Evolutionary conservation across 495 filamentous ascomycete genomes (phyloP).

Genomic region (Cercophora sp.): DNA sequence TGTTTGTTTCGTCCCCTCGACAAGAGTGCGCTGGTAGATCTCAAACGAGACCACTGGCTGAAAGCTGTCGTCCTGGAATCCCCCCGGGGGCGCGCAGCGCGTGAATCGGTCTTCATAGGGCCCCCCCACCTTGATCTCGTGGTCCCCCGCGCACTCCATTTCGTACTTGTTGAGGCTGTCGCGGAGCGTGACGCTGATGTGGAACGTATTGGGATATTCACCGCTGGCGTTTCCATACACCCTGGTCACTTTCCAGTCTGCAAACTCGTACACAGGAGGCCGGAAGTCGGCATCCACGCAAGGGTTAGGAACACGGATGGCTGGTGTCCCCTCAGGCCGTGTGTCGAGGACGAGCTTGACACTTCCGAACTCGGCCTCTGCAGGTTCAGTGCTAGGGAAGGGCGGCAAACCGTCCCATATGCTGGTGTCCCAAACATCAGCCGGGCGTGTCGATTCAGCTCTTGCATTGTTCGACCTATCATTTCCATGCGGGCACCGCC

Average conservation of each 20-base stretch:
- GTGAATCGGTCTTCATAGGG: neutral
- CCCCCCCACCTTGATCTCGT: neutral
- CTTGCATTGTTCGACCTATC: too few relatives aligned
- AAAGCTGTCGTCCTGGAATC: neutral
- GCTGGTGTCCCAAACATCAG: constrained; percentile 3
- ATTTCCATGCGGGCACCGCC: too few relatives aligned
- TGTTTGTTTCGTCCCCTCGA: neutral
- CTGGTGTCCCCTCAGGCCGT: neutral
- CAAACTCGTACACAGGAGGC: neutral
- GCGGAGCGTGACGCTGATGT: constrained; percentile 3
- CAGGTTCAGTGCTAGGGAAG: neutral
- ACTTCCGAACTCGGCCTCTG: neutral
- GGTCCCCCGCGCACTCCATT: neutral
- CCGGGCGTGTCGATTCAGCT: too few relatives aligned
- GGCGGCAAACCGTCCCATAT: constrained; percentile 1
- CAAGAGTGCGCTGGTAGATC: neutral
- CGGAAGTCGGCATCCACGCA: neutral
- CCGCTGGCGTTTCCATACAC: neutral
- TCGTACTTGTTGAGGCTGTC: constrained; percentile 5
- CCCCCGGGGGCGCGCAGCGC: neutral
- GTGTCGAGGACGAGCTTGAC: neutral
- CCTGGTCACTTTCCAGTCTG: neutral
- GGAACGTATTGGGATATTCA: neutral
- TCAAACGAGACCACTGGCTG: neutral
- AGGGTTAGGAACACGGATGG: neutral